Percentiles rank a stretch among this genome's conserved stretches.
These are phyloP conservation scores for Erythrophleum fordii DNA, from an alignment of 306 rosid species.

Conservation along the genomic window DNA sequence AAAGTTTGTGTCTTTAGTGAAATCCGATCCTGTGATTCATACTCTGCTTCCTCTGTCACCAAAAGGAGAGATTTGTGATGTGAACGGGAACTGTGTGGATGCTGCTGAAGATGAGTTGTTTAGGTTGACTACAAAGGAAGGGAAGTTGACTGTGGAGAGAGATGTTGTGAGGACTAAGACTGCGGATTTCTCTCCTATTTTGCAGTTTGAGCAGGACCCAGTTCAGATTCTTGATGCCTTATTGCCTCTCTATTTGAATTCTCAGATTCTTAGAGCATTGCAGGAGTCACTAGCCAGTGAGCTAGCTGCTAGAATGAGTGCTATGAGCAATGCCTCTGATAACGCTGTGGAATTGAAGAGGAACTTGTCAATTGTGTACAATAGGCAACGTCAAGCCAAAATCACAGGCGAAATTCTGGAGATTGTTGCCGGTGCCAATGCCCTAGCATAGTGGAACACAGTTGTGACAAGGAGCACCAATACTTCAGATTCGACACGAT, in stretches of 20 bases:
- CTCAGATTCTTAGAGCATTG: slow-evolving; percentile 72
- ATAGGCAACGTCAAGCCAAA: slow-evolving; percentile 74
- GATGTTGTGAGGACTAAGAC: slow-evolving; percentile 55
- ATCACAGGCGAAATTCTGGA: slow-evolving; percentile 80
- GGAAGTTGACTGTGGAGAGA: slow-evolving; percentile 70
- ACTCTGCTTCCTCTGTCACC: slow-evolving; percentile 78
- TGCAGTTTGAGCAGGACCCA: slow-evolving; percentile 79
- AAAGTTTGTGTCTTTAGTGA: slow-evolving; percentile 70
- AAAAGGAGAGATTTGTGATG: slow-evolving; percentile 71
- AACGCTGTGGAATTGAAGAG: slow-evolving; percentile 66
- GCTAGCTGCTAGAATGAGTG: slow-evolving; percentile 78
- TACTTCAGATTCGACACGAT: neutral
- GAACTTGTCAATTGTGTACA: slow-evolving; percentile 50
- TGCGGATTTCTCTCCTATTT: slow-evolving; percentile 56
- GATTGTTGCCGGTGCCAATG: slow-evolving; percentile 75
- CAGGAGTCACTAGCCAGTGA: slow-evolving; percentile 80
- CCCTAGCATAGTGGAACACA: slow-evolving; percentile 27
- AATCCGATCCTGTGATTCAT: slow-evolving; percentile 68
- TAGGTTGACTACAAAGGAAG: slow-evolving; percentile 70
- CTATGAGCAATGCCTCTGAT: slow-evolving; percentile 73
- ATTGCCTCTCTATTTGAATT: slow-evolving; percentile 69
- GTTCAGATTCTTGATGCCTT: slow-evolving; percentile 80
- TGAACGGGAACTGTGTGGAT: slow-evolving; percentile 67
- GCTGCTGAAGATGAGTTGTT: slow-evolving; percentile 76
- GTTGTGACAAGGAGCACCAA: neutral